Percentiles rank a stretch among this genome's conserved stretches.
Evolutionary conservation across 2,329 filamentous ascomycete species (phyloP).

Genomic region (Microcyclosporella mali): DNA sequence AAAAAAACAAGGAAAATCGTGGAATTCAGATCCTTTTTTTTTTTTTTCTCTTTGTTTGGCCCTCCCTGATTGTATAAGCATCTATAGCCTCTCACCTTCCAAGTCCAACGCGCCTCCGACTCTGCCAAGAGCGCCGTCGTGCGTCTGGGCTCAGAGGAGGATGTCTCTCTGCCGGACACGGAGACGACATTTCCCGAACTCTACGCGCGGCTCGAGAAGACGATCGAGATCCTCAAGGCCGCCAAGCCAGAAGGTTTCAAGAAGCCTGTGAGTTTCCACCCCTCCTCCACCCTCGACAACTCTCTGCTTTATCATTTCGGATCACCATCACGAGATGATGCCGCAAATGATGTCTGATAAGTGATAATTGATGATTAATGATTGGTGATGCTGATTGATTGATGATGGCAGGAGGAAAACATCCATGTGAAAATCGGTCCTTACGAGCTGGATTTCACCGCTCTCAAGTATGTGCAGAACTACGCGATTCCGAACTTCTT

Average conservation of each 20-base stretch:
- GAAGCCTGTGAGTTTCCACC: conserved; percentile 18
- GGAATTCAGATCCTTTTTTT: no score
- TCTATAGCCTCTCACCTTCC: conserved; percentile 38
- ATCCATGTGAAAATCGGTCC: conserved; percentile 26
- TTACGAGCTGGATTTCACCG: conserved; percentile 37
- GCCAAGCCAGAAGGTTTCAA: conserved; percentile 41
- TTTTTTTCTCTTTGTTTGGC: no score
- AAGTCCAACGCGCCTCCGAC: conserved; percentile 43
- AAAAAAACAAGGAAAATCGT: not conserved
- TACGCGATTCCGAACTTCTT: conserved; percentile 56
- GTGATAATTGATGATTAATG: no score
- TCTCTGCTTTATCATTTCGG: not conserved
- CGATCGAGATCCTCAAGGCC: conserved; percentile 42
- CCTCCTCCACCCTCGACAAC: not conserved
- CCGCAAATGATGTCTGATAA: no score
- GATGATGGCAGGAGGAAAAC: not conserved
- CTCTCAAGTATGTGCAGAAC: conserved; percentile 41
- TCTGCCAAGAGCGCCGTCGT: conserved; percentile 34
- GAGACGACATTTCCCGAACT: conserved; percentile 48
- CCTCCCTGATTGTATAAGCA: not conserved
- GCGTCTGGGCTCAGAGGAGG: no score
- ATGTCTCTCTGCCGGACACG: conserved; percentile 32
- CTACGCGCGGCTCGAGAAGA: conserved; percentile 42
- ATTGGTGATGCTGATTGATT: not conserved
- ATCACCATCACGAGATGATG: no score